Base-by-base conservation (phyloP, 2,329 filamentous ascomycete genomes). In the Colletotrichum sp. region DNA sequence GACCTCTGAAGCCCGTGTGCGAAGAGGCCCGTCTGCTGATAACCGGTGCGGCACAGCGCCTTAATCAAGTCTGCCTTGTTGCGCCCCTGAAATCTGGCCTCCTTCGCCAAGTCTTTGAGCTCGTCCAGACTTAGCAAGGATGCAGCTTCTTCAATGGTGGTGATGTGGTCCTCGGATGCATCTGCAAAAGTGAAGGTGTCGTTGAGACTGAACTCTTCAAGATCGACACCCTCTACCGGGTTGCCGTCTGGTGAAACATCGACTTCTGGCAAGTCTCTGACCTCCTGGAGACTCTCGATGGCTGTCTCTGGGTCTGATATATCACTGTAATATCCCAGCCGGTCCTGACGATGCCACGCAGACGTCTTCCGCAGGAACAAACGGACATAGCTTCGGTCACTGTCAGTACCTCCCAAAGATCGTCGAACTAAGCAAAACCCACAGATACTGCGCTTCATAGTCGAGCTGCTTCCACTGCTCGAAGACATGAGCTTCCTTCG, bases 361-460 rank as follows among this genome's bases (percentile, higher is more conserved):
- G 94, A 94, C 2, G 95, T 95, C 83, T 99, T 99, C 63, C 97
- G 93, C 5, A 99, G 88, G 81, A 99, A 99, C 2, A 99, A 87
- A 27, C 97, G 93, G 16, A 98, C 96, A 85, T 98, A 98, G 82
- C 95, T 96, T 76, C 63, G 19, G n/a, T 22, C 66, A 32, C 16
- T n/a, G 15, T 60, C 52, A 71, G 72, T n/a, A 63, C 27, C 25
- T 11, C 27, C 6, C 3, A 5, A 19, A 30, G 5, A 16, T 28
- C 13, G 3, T 12, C 9, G 0, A 15, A 65, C 9, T 3, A 27
- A n/a, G n/a, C 2, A 60, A 27, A 15, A 83, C 93, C 81, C 88
- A 98, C 92, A 99, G 85, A 84, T 98, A 98, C 81, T 98, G 96
- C 22, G 95, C 90, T 82, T 98, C 95, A 82, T 98, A 98, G 32